Percentiles rank a stretch among this genome's conserved stretches.
These are phyloP conservation scores for Paecilomyces sp. DNA, from an alignment of 2,329 filamentous ascomycete species.

Conservation along the genomic window DNA sequence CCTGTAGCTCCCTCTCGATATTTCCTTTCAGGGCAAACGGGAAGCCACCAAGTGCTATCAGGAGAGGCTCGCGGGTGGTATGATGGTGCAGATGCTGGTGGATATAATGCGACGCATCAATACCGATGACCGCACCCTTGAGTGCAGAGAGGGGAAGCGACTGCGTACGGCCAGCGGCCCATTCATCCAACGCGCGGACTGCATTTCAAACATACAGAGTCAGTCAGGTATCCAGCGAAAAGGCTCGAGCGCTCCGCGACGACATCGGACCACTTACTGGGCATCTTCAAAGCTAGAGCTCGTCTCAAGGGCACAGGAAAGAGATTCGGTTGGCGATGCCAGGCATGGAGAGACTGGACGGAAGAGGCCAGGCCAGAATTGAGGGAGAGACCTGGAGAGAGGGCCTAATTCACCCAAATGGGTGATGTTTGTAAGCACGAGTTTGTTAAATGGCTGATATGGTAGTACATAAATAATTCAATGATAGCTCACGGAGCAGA, in stretches of 20 bases:
- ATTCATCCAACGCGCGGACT: constrained; percentile 51
- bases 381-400: constrained; percentile 1
- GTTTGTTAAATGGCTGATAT: constrained; percentile 1
- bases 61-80: constrained; percentile 73
- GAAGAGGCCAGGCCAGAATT: constrained; percentile 1
- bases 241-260: constrained; percentile 1
- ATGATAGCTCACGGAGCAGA: neutral
- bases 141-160: constrained; percentile 62
- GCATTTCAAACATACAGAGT: constrained; percentile 2
- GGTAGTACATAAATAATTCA: neutral
- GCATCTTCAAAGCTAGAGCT: constrained; percentile 26
- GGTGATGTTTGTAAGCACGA: neutral
- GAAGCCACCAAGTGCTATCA: constrained; percentile 81
- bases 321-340: constrained; percentile 16
- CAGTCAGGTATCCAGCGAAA: neutral
- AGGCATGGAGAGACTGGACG: constrained; percentile 18
- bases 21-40: constrained; percentile 70
- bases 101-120: constrained; percentile 88
- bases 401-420: neutral
- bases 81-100: constrained; percentile 65
- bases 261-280: constrained; percentile 22
- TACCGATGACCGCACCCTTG: constrained; percentile 66
- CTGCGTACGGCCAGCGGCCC: constrained; percentile 47
- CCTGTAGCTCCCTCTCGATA: constrained; percentile 68
- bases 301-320: constrained; percentile 9